These are phyloP conservation scores for Aspergillus terreus DNA, from an alignment of 2,329 filamentous ascomycete species.

Conservation along the genomic window DNA sequence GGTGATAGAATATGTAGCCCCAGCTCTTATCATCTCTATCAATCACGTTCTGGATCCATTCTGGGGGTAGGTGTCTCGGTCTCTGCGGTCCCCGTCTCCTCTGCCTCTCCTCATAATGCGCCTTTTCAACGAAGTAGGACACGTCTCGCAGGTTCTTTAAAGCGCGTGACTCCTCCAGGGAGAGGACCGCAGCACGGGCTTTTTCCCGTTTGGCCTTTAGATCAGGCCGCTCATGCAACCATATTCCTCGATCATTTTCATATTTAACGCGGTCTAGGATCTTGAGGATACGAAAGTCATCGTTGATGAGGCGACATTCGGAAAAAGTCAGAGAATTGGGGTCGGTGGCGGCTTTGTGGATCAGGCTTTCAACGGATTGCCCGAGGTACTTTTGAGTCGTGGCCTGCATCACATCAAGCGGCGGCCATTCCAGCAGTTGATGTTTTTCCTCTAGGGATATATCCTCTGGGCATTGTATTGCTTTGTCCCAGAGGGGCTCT, in stretches of 20 bases:
- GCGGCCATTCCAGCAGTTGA: neutral
- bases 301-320: neutral
- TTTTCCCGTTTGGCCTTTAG: neutral
- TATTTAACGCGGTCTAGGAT: neutral
- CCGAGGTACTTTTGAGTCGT: neutral
- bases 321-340: neutral
- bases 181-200: neutral
- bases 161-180: neutral
- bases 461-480: neutral
- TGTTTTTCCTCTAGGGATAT: neutral
- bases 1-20: conserved; percentile 5
- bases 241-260: neutral
- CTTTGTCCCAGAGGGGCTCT: neutral
- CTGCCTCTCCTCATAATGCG: neutral
- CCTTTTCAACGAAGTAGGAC: neutral
- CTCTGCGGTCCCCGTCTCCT: neutral
- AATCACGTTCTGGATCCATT: conserved; percentile 5
- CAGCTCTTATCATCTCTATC: conserved; percentile 2
- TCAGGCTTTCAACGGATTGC: neutral
- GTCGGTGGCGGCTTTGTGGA: neutral
- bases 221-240: neutral
- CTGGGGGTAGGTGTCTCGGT: neutral
- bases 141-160: neutral
- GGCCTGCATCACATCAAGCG: neutral
- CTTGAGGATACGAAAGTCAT: neutral